Evolutionary conservation across 2,329 filamentous ascomycete genomes (phyloP).

Genomic region (Sporothrix euskadiensis): DNA sequence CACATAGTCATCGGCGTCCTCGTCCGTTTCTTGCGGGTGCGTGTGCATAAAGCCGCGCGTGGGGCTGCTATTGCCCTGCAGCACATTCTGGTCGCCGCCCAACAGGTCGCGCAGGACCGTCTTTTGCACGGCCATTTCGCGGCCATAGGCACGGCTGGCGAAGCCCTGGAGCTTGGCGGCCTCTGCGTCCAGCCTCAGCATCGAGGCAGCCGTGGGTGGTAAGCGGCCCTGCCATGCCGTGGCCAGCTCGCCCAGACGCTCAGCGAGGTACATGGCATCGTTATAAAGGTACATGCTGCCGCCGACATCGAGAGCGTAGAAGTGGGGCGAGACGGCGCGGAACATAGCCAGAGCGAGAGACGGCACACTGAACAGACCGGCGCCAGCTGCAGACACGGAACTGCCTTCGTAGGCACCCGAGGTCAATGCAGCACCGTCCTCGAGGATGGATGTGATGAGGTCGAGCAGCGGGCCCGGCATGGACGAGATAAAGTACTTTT

Average conservation of each 20-base stretch:
- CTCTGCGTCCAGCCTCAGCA: constrained; percentile 60
- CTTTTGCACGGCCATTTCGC: constrained; percentile 62
- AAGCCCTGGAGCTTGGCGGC: constrained; percentile 60
- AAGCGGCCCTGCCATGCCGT: constrained; percentile 55
- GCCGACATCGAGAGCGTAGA: constrained; percentile 63
- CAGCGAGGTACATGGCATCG: constrained; percentile 64
- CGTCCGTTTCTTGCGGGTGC: background rate
- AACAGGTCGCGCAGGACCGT: constrained; percentile 63
- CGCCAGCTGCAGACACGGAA: constrained; percentile 66
- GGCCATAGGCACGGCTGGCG: constrained; percentile 61
- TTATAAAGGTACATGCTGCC: constrained; percentile 72
- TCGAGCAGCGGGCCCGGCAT: constrained; percentile 77
- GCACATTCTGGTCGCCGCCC: constrained; percentile 59
- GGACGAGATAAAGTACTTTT: constrained; percentile 85
- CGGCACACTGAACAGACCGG: constrained; percentile 70
- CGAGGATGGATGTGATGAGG: constrained; percentile 60
- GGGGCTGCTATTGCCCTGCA: constrained; percentile 43
- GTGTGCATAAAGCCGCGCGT: background rate
- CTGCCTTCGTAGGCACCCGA: constrained; percentile 48
- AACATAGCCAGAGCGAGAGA: constrained; percentile 76
- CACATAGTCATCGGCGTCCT: constrained; percentile 53
- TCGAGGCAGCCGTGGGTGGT: constrained; percentile 50
- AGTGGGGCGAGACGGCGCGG: constrained; percentile 71
- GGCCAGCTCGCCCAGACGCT: constrained; percentile 54
- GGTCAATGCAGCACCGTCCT: constrained; percentile 63